Base-by-base conservation (phyloP, 106 monocot species). In the Triglochin maritima region DNA sequence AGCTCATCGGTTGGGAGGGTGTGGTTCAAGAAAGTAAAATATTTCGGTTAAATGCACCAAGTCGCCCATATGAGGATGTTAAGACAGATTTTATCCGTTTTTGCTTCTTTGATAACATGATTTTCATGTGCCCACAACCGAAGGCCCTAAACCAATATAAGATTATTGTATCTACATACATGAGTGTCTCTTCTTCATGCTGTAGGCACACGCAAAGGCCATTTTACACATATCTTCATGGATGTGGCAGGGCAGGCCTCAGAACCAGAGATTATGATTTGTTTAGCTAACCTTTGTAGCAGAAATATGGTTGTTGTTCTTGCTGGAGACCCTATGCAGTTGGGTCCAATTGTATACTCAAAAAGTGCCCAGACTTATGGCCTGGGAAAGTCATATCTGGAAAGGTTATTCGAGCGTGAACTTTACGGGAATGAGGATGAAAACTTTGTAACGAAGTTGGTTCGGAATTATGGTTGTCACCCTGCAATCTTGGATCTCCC, bases 171-270 rank as follows among this genome's bases (percentile, higher is more conserved):
- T 98, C 92, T 5, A 98, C 98, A 13, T 98, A 89, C 60, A 98
- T 84, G 92, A 98, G 91, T 80, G 12, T 85, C 81, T 15, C 71
- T 73, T 9, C 66, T 91, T 46, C 83, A 84, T 68, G 66, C 80
- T 53, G 79, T 86, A 79, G 92, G 88, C 57, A 80, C 91, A 45
- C 63, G 48, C 2, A 71, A 16, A 9, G 86, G 86, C 1, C 84
- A 88, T 51, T 98, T 98, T 59, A 74, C 87, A 11, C 87, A 98
- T 55, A 88, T 98, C 66, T 81, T 98, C 62, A 78, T 98, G 70
- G 98, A 98, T 82, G 98, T 92, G 68, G 88, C 98, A 62, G 98
- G 92, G 13, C 98, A 98, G 74, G 81, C 86, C 47, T 88, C 98
- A 45, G 98, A 98, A 60, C 98, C 98, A 2, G 98, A 98, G 60